A percentile compares a stretch with the other conserved stretches of the same genome.
Conservation (phyloP, 129 eudicot genomes). For the Flaveria ramosissima region DNA sequence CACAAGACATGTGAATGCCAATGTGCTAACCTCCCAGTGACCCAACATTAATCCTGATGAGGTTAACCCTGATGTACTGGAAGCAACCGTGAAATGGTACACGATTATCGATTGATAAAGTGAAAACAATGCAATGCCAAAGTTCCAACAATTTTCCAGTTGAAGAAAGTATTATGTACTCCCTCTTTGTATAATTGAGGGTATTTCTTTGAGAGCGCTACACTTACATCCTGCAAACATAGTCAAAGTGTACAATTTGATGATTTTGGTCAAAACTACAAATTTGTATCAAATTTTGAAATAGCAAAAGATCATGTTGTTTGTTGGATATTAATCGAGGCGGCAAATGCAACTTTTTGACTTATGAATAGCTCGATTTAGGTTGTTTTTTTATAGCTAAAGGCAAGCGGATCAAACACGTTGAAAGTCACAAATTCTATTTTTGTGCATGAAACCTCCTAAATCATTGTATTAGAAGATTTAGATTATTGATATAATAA, state of each 20-base stretch:
- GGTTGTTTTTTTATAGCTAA: background rate
- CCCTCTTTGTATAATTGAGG: conserved; percentile 96
- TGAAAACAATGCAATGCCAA: conserved; percentile 81
- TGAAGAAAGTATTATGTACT: conserved; percentile 65
- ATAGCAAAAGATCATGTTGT: conserved; percentile 7
- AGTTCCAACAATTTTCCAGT: conserved; percentile 68
- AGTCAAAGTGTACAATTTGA: background rate
- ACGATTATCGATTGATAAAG: conserved; percentile 76
- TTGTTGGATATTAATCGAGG: background rate
- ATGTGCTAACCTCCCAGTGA: conserved; percentile 89
- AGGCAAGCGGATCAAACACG: background rate
- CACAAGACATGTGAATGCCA: conserved; percentile 88
- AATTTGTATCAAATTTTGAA: background rate
- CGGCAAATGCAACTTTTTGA: background rate
- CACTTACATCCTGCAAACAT: conserved; percentile 76
- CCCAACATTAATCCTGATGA: conserved; percentile 86
- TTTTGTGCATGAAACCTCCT: background rate
- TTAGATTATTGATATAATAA: background rate
- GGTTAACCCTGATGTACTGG: conserved; percentile 63
- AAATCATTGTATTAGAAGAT: background rate
- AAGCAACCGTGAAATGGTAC: conserved; percentile 58
- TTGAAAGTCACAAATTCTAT: background rate
- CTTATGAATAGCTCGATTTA: background rate
- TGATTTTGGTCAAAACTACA: background rate
- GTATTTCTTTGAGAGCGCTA: conserved; percentile 77